Evolutionary conservation across 805 yeast species (phyloP).

Genomic region (Hanseniaspora taiwanica): DNA sequence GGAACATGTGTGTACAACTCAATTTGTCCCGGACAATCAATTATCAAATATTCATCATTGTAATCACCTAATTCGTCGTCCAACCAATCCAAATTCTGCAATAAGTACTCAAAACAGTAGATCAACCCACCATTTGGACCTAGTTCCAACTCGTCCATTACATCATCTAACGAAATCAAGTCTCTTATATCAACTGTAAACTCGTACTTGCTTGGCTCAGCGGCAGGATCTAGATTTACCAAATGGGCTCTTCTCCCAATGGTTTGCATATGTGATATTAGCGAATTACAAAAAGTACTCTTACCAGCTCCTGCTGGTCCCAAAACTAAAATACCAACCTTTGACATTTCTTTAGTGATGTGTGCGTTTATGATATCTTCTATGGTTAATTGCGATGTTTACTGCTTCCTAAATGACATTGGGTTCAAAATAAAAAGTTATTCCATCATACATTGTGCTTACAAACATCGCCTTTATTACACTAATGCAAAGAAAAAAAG

Average conservation of each 20-base stretch:
- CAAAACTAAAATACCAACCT: conserved; percentile 84
- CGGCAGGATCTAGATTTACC: conserved; percentile 94
- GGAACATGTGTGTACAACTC: conserved; percentile 93
- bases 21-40: conserved; percentile 96
- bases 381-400: background rate
- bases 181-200: conserved; percentile 89
- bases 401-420: no score
- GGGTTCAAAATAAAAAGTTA: no score
- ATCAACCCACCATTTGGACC: conserved; percentile 94
- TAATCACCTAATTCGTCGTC: conserved; percentile 95
- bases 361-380: background rate
- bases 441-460: no score
- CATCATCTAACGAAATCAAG: conserved; percentile 80
- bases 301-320: conserved; percentile 99
- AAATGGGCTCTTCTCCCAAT: conserved; percentile 89
- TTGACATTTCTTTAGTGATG: conserved; percentile 44
- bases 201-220: conserved; percentile 83
- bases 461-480: no score
- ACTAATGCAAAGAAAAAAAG: no score
- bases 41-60: conserved; percentile 85
- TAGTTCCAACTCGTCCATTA: conserved; percentile 82
- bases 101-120: conserved; percentile 83
- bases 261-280: conserved; percentile 77
- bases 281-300: conserved; percentile 81
- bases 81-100: conserved; percentile 89